Conservation (phyloP, 139 green algal genomes). For the Pleodorina starrii region DNA sequence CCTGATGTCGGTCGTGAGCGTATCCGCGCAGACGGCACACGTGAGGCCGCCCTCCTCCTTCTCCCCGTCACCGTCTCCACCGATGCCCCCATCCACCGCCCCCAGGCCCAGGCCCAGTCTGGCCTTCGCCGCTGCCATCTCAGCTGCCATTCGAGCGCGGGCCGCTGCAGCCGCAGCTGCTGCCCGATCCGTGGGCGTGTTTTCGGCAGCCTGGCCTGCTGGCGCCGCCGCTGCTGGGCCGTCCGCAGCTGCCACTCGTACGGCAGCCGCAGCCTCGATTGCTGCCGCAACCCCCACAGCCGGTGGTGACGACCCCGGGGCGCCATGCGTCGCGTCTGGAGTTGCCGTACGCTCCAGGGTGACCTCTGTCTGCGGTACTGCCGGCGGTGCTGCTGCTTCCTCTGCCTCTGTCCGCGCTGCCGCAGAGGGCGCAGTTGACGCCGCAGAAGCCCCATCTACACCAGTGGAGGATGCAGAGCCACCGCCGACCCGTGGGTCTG, state of each 20-base stretch:
- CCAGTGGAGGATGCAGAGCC: too few relatives aligned
- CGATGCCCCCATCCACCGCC: background rate
- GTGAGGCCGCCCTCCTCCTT: background rate
- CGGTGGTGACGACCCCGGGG: background rate
- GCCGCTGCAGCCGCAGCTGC: slow-evolving; percentile 5
- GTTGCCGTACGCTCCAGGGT: too few relatives aligned
- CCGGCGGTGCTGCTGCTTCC: too few relatives aligned
- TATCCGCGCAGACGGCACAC: slow-evolving; percentile 16
- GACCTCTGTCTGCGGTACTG: too few relatives aligned
- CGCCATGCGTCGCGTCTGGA: too few relatives aligned
- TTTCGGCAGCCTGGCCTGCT: background rate
- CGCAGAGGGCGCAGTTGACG: background rate
- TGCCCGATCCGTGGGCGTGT: background rate
- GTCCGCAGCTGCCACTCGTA: background rate
- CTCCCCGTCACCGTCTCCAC: background rate
- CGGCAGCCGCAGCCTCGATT: background rate
- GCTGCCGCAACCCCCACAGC: background rate
- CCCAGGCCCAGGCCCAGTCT: background rate
- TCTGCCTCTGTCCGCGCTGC: too few relatives aligned
- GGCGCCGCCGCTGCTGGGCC: background rate
- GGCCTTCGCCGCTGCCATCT: background rate
- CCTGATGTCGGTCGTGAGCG: background rate
- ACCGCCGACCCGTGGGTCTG: background rate
- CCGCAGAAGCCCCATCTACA: background rate
- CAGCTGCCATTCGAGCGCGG: background rate